phyloP scores from a whole-genome alignment of 2,329 filamentous ascomycete species.

The Coniella vitis region DNA sequence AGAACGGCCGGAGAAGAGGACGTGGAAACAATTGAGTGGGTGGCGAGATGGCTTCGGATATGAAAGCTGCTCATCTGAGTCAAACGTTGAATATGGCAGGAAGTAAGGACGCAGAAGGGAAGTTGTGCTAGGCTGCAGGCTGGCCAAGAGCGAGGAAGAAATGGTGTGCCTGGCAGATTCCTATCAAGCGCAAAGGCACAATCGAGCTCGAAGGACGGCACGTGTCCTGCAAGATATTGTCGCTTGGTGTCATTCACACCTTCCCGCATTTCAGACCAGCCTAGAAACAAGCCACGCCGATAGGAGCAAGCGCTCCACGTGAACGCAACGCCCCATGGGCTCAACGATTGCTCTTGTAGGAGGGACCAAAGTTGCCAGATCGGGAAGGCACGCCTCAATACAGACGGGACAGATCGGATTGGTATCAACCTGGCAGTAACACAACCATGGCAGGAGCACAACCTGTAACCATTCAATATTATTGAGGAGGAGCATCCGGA shows the following conservation, averaged over 20 bases:
- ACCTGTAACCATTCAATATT: background rate
- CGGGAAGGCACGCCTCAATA: background rate
- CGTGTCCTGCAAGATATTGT: background rate
- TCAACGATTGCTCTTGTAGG: too few species aligned
- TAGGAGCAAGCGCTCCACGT: too few species aligned
- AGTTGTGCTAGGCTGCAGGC: background rate
- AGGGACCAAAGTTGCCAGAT: background rate
- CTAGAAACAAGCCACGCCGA: background rate
- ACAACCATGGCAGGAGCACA: background rate
- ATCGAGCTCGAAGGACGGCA: background rate
- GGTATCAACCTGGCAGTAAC: background rate
- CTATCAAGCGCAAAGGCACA: background rate
- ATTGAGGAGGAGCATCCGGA: too few species aligned
- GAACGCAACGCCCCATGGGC: too few species aligned
- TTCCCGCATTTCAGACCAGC: background rate
- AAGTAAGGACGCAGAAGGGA: constrained; percentile 8
- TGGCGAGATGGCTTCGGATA: too few species aligned
- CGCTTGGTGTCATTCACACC: background rate
- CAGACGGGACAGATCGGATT: too few species aligned
- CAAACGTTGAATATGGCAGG: constrained; percentile 3
- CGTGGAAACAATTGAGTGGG: too few species aligned
- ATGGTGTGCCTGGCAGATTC: constrained; percentile 1
- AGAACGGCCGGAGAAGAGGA: constrained; percentile 11
- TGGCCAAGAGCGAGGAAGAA: constrained; percentile 11
- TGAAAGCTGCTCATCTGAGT: too few species aligned